Conservation (phyloP, 2,329 filamentous ascomycete genomes). For the Diaporthe batatas region DNA sequence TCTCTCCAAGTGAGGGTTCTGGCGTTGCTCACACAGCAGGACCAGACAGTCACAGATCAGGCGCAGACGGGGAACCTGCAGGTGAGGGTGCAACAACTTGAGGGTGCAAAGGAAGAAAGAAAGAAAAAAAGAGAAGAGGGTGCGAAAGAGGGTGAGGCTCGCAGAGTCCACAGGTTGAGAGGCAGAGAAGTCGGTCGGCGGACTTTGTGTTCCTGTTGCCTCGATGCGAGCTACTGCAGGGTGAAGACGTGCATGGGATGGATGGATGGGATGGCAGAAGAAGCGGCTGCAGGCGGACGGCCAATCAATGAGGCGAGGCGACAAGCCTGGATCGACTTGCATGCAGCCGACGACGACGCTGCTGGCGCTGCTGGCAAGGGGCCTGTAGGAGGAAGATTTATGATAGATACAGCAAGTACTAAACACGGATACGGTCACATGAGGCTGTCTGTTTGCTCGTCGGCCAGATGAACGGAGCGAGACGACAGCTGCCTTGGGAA, state of each 20-base stretch:
- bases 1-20: neutral
- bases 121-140: neutral
- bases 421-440: constrained; percentile 11
- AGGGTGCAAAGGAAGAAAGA: neutral
- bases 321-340: constrained; percentile 15
- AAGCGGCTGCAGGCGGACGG: constrained; percentile 21
- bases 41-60: neutral
- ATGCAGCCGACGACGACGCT: constrained; percentile 1
- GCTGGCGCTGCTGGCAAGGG: neutral
- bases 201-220: constrained; percentile 4
- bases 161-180: neutral
- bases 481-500: neutral
- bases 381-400: neutral
- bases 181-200: neutral
- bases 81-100: neutral
- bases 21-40: constrained; percentile 1
- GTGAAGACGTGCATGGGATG: constrained; percentile 29
- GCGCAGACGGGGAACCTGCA: neutral
- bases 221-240: constrained; percentile 25
- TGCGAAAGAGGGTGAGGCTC: constrained; percentile 15
- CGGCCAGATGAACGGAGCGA: neutral
- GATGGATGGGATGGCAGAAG: constrained; percentile 29
- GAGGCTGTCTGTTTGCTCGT: neutral
- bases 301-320: constrained; percentile 28
- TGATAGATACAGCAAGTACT: neutral